Percentiles rank a stretch among this genome's conserved stretches.
These are phyloP conservation scores for Uncinocarpus reesii DNA, from an alignment of 2,329 filamentous ascomycete genomes.

Conservation along the genomic window DNA sequence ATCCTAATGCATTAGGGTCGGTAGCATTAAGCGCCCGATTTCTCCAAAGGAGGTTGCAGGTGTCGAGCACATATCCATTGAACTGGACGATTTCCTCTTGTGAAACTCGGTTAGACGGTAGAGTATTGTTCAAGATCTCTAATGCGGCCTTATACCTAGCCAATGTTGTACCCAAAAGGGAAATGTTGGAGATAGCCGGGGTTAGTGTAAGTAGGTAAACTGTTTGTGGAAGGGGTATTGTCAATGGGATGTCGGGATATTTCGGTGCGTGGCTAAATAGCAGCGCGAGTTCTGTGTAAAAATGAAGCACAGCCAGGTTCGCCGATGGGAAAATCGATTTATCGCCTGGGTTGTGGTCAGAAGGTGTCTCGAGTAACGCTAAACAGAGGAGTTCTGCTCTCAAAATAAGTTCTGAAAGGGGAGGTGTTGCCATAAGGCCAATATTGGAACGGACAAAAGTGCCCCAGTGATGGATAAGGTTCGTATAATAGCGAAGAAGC, in stretches of 20 bases:
- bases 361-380: slow-evolving; percentile 48
- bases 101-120: slow-evolving; percentile 41
- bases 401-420: slow-evolving; percentile 39
- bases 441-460: slow-evolving; percentile 26
- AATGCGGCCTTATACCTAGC: slow-evolving; percentile 65
- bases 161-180: slow-evolving; percentile 59
- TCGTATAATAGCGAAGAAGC: slow-evolving; percentile 58
- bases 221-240: slow-evolving; percentile 56
- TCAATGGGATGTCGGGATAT: slow-evolving; percentile 51
- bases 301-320: slow-evolving; percentile 50
- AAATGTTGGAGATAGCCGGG: slow-evolving; percentile 51
- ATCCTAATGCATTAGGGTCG: slow-evolving; percentile 52
- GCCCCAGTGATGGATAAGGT: slow-evolving; percentile 50
- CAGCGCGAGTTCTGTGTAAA: slow-evolving; percentile 56
- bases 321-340: slow-evolving; percentile 18
- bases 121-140: slow-evolving; percentile 47
- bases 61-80: slow-evolving; percentile 78
- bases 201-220: slow-evolving; percentile 64
- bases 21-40: slow-evolving; percentile 56
- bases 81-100: slow-evolving; percentile 56
- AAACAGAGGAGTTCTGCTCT: slow-evolving; percentile 47
- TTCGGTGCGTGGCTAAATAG: slow-evolving; percentile 46
- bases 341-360: background rate
- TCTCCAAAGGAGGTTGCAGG: slow-evolving; percentile 76
- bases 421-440: slow-evolving; percentile 3